Base-by-base conservation (phyloP, 768 basidiomycete genomes). In the Mycena latifolia region DNA sequence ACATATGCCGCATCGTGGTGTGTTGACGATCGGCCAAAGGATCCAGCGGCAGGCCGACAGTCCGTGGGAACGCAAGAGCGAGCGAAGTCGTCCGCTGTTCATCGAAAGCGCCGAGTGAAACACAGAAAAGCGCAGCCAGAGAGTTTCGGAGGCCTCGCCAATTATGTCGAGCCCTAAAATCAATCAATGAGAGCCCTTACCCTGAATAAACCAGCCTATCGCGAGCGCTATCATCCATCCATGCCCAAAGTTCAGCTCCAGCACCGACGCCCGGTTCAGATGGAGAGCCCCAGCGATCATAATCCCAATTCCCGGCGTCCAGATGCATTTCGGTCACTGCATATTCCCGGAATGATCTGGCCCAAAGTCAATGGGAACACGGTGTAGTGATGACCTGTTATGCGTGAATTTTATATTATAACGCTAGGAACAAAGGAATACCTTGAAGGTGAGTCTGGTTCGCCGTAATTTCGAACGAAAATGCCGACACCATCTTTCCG, bases 281-380 rank as follows among this genome's bases (percentile, higher is more conserved):
- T 1, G 96, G n/a, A n/a, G 94, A 66, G 1, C 92, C 93, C 92
- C 95, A 96, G 25, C 84, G 79, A 50, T 88, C 86, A 69, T 94
- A 94, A 74, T 92, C 85, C 97, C 96, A 98, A 69, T 89, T 92
- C n/a, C 97, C 97, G 20, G 95, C 90, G 57, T 96, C 96, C 41
- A 98, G 86, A 73, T 96, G 93, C 22, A 98, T 82, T 67, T 96
- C 94, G 0, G 94, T 89, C 25, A 97, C 88, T 1, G 90, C 88
- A 75, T 96, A 93, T 76, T 92, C 87, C 55, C 91, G 88, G 14
- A n/a, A 98, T 82, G 37, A 98, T 91, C 72, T 97, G 92, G 5
- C 95, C 92, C 18, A 98, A 82, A 4, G 91, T 84, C 20, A 96
- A 85, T 0, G 97, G 95, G 66, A 98, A 94, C 9, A 97, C 75